These are phyloP conservation scores for Sordariomycetes sp. DNA, from an alignment of 2,329 filamentous ascomycete species.

Conservation along the genomic window DNA sequence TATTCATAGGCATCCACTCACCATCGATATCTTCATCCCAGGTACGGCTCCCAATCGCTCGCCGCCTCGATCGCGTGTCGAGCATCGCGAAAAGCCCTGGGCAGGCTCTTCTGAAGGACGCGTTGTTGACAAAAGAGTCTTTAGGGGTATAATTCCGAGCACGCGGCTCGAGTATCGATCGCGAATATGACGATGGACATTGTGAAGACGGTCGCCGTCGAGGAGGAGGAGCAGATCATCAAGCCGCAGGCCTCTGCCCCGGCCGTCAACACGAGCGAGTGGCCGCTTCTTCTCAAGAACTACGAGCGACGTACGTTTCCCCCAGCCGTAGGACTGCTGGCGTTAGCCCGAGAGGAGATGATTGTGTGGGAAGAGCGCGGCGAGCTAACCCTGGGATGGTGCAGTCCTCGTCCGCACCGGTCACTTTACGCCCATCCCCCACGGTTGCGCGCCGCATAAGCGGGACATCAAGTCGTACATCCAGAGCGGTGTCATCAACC, in stretches of 20 bases:
- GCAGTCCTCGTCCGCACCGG: constrained; percentile 84
- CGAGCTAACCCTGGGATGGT: constrained; percentile 1
- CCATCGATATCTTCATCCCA: neutral
- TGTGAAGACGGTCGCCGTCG: constrained; percentile 41
- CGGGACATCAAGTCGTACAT: constrained; percentile 96
- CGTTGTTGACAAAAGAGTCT: neutral
- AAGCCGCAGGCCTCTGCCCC: constrained; percentile 81
- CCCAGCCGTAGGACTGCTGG: neutral
- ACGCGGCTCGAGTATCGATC: neutral
- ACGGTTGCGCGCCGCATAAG: constrained; percentile 82
- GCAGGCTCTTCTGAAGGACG: neutral
- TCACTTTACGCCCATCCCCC: constrained; percentile 94
- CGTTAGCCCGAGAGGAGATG: neutral
- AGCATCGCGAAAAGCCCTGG: neutral
- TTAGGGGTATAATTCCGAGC: neutral
- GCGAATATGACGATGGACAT: constrained; percentile 35
- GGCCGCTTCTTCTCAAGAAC: constrained; percentile 92
- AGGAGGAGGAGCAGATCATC: constrained; percentile 71
- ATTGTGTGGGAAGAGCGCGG: neutral
- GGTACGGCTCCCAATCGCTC: neutral
- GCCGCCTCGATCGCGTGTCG: neutral
- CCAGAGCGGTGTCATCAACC: constrained; percentile 95
- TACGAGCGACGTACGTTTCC: constrained; percentile 71
- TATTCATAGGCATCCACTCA: neutral
- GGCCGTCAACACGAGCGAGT: constrained; percentile 73